These are phyloP conservation scores for Cutaneotrichosporon cavernicola DNA, from an alignment of 1,284 basidiomycete species.

Conservation along the genomic window DNA sequence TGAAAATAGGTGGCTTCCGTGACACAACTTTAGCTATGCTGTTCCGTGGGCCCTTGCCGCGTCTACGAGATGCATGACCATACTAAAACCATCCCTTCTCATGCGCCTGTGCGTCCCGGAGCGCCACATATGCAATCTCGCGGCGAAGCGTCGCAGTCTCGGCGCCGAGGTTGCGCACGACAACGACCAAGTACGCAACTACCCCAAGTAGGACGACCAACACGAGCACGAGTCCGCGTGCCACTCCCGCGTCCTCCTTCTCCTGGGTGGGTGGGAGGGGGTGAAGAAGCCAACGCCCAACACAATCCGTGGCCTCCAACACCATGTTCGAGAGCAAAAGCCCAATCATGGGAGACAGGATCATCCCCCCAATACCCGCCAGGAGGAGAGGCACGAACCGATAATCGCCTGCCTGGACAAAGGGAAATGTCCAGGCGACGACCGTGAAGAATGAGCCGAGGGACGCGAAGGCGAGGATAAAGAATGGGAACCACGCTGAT, in stretches of 20 bases:
- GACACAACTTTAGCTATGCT: too few relatives aligned
- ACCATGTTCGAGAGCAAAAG: neutral
- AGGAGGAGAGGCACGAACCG: neutral
- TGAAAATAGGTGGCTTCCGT: too few relatives aligned
- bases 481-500: conserved; percentile 9
- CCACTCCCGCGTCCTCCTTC: neutral
- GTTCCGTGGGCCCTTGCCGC: too few relatives aligned
- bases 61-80: neutral
- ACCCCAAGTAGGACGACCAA: neutral
- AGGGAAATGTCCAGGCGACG: conserved; percentile 2
- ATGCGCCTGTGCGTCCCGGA: conserved; percentile 7
- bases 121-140: conserved; percentile 4
- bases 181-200: neutral
- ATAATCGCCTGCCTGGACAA: conserved; percentile 4
- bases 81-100: neutral
- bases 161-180: neutral
- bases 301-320: neutral
- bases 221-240: neutral
- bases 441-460: conserved; percentile 6
- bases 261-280: neutral
- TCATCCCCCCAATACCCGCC: conserved; percentile 3
- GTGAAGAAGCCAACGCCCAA: neutral
- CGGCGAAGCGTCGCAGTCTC: conserved; percentile 1
- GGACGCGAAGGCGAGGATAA: conserved; percentile 8
- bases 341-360: conserved; percentile 1